Conservation (phyloP, 176 grass and related monocot species). For the Bonia amplexicaulis region DNA sequence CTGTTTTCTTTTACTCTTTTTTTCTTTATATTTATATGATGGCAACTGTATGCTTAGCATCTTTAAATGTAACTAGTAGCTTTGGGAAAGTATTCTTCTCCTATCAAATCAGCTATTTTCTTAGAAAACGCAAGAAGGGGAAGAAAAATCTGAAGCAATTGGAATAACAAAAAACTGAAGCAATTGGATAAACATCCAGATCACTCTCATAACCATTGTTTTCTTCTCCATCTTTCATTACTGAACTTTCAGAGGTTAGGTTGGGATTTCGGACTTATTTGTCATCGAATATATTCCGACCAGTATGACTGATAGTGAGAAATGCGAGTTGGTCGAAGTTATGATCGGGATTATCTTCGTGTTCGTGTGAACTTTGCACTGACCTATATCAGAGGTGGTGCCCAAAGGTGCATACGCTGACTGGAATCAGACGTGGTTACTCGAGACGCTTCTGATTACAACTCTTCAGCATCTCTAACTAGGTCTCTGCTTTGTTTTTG, state of each 20-base stretch:
- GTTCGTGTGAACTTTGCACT: too few relatives aligned
- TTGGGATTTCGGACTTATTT: neutral
- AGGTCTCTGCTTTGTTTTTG: too few relatives aligned
- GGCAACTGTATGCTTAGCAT: conserved; percentile 19
- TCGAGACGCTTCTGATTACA: too few relatives aligned
- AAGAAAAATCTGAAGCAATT: neutral
- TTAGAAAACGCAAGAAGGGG: neutral
- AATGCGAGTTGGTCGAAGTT: too few relatives aligned
- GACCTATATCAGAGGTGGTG: too few relatives aligned
- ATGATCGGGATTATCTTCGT: too few relatives aligned
- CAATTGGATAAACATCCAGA: neutral
- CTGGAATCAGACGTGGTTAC: too few relatives aligned
- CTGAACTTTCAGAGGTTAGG: conserved; percentile 10
- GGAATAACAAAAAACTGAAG: neutral
- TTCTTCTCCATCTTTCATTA: neutral
- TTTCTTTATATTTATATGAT: conserved; percentile 18
- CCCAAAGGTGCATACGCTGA: too few relatives aligned
- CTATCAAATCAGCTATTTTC: conserved; percentile 9
- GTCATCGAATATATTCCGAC: too few relatives aligned
- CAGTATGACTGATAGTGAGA: too few relatives aligned
- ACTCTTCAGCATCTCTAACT: too few relatives aligned
- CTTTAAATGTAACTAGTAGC: conserved; percentile 25
- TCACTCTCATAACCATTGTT: neutral
- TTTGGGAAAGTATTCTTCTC: conserved; percentile 11
- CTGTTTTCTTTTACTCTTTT: conserved; percentile 18